Base-by-base conservation (phyloP, 2,329 filamentous ascomycete genomes). In the Xylariales sp. region DNA sequence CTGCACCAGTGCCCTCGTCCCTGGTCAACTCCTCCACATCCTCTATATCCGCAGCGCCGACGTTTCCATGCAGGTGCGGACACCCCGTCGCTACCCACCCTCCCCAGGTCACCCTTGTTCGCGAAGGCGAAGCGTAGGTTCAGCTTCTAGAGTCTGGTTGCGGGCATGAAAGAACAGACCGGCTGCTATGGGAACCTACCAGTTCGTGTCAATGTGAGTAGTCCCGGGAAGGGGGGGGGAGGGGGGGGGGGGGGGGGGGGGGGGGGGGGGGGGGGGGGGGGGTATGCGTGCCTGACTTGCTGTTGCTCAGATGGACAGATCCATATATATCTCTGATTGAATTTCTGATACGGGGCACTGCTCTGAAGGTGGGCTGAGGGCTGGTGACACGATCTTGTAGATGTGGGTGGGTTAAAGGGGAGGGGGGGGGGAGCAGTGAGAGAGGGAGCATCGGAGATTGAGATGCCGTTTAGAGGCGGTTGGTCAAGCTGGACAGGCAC, bases 11-110 rank as follows among this genome's bases (percentile, higher is more conserved):
- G 0, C 52, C 63, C 21, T 61, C 64, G n/a, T 53, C 52, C 41
- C 69, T 70, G 33, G 60, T 55, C 45, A 80, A 76, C 48, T 65
- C 66, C 47, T 65, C 56, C 4, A 64, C 59, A 10, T 64, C 67
- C 27, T 69, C 64, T 9, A 82, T 65, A 43, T 81, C 72, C 3
- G 59, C 64, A 7, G 51, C 63, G 7, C 78, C 77, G 53, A 83
- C 70, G 51, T 76, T 75, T 38, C 70, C 72, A 53, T 80, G 80
- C 27, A 82, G 56, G 52, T 83, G 80, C 39, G 78, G 73, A 49
- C 77, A 82, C 40, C 66, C 68, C n/a, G n/a, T n/a, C n/a, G n/a
- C 14, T 63, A 66, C 9, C 62, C 59, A 10, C 65, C 60, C 46
- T 82, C 78, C 77, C 78, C 82, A 48, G 69, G n/a, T n/a, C 76